phyloP scores from a whole-genome alignment of 768 basidiomycete species.

The Cystoderma amianthinum region DNA sequence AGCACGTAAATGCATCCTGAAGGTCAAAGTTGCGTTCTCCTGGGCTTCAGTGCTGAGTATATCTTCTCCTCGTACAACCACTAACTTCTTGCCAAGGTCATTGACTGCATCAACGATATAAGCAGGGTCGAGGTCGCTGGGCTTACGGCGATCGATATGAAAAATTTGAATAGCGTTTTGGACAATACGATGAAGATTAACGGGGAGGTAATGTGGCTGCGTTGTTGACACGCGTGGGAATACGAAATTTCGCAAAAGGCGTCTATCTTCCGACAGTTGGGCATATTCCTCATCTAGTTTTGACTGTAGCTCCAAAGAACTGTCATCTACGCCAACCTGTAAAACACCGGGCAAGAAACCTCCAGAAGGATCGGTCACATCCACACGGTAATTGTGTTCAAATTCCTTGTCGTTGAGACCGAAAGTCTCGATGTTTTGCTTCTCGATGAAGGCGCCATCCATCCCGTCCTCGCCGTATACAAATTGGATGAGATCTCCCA shows the following conservation, averaged over 20 bases:
- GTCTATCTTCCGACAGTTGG: conserved; percentile 72
- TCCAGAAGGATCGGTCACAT: conserved; percentile 77
- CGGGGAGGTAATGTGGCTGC: conserved; percentile 81
- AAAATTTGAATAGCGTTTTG: conserved; percentile 96
- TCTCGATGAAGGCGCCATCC: conserved; percentile 97
- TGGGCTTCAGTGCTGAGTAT: conserved; percentile 70
- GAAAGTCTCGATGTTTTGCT: conserved; percentile 89
- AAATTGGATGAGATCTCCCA: conserved; percentile 94
- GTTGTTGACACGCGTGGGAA: conserved; percentile 73
- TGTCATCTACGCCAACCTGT: conserved; percentile 84
- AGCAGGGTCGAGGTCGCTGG: conserved; percentile 83
- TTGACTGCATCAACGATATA: conserved; percentile 80
- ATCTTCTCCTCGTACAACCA: conserved; percentile 88
- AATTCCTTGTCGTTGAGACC: conserved; percentile 77
- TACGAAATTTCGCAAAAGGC: conserved; percentile 70
- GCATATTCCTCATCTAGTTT: conserved; percentile 67
- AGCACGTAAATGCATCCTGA: conserved; percentile 89
- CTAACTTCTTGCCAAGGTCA: conserved; percentile 66
- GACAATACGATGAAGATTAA: conserved; percentile 91
- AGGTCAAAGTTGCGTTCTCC: conserved; percentile 83
- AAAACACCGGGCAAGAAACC: conserved; percentile 77
- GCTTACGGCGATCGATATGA: conserved; percentile 91
- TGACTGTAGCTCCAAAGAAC: conserved; percentile 74
- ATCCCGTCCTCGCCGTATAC: conserved; percentile 98
- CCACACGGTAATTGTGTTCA: conserved; percentile 91